Conservation (phyloP, 2,329 filamentous ascomycete species). For the Xylaria sp. region DNA sequence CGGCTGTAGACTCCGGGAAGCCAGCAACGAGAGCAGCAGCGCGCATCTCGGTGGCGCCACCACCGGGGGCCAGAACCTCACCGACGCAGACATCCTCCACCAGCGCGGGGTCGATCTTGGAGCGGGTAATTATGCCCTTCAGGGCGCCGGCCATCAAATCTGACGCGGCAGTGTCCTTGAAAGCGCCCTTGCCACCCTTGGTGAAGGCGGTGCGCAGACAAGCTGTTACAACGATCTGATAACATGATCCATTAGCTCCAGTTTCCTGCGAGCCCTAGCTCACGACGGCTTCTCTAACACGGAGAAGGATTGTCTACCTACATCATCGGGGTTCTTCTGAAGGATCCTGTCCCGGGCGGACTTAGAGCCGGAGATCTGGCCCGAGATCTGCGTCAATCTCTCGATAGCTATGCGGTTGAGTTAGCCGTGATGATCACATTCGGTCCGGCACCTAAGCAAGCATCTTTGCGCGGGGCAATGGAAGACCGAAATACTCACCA, state of each 20-base stretch:
- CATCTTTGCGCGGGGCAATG: neutral
- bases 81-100: constrained; percentile 94
- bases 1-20: constrained; percentile 78
- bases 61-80: constrained; percentile 84
- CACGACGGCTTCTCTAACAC: neutral
- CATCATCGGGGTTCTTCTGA: constrained; percentile 63
- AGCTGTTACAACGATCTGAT: constrained; percentile 79
- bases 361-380: constrained; percentile 49
- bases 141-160: constrained; percentile 83
- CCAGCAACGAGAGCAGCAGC: constrained; percentile 86
- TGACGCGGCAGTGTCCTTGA: constrained; percentile 88
- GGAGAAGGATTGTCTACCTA: constrained; percentile 30
- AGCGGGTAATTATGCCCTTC: constrained; percentile 74
- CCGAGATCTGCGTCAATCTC: constrained; percentile 54
- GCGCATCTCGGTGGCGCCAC: constrained; percentile 94
- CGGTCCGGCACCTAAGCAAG: neutral
- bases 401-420: constrained; percentile 43
- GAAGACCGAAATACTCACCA: constrained; percentile 22
- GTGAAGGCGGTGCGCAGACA: constrained; percentile 89
- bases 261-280: neutral
- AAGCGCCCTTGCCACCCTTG: constrained; percentile 85
- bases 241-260: constrained; percentile 4
- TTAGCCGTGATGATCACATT: constrained; percentile 7
- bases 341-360: constrained; percentile 52
- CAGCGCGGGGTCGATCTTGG: constrained; percentile 77